A percentile compares a stretch with the other conserved stretches of the same genome.
phyloP scores from a whole-genome alignment of 805 yeast species.

The Scheffersomyces amazonensis region DNA sequence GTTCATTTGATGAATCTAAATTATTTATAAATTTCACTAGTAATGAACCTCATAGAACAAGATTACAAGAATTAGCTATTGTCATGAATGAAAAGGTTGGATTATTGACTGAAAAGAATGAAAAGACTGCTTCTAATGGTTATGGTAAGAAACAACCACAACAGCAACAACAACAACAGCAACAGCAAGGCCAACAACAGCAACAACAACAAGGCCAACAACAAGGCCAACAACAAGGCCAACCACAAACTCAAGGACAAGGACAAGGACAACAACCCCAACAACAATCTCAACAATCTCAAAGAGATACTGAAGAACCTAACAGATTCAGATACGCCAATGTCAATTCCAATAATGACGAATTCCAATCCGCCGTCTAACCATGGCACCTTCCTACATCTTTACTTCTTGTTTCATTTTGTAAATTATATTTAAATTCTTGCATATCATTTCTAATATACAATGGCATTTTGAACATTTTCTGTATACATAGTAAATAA shows the following conservation, averaged over 20 bases:
- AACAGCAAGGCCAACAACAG: constrained; percentile 8
- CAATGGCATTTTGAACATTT: not conserved
- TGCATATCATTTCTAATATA: not conserved
- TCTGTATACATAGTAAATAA: too few species aligned
- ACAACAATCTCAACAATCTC: constrained; percentile 31
- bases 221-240: constrained; percentile 31
- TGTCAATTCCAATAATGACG: constrained; percentile 42
- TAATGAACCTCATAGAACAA: constrained; percentile 75
- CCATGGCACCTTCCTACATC: not conserved
- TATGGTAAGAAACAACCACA: constrained; percentile 42
- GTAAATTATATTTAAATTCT: constrained; percentile 1
- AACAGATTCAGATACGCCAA: constrained; percentile 44
- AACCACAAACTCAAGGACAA: constrained; percentile 25
- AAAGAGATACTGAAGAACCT: constrained; percentile 32
- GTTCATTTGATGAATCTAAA: constrained; percentile 66
- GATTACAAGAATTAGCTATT: constrained; percentile 83
- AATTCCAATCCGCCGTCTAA: constrained; percentile 35
- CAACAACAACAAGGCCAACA: constrained; percentile 34
- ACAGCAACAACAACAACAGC: constrained; percentile 31
- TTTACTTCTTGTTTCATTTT: not conserved
- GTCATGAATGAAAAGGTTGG: constrained; percentile 78
- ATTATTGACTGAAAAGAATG: constrained; percentile 79
- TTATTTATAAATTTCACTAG: constrained; percentile 59
- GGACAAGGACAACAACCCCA: constrained; percentile 27
- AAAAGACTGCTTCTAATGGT: constrained; percentile 77